Base-by-base conservation (phyloP, 2,329 filamentous ascomycete genomes). In the Aspergillus sergii region DNA sequence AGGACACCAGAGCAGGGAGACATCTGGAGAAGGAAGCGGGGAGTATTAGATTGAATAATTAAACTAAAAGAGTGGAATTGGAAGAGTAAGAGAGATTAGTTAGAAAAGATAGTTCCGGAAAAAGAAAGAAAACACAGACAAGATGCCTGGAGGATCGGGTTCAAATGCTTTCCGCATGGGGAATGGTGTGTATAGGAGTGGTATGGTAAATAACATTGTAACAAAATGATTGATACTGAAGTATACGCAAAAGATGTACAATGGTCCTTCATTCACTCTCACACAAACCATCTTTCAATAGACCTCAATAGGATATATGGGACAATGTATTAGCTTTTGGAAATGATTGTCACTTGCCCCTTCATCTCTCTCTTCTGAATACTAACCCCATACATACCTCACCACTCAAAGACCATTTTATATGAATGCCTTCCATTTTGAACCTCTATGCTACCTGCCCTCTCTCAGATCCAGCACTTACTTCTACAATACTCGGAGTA, bases 1-100 rank as follows among this genome's bases (percentile, higher is more conserved):
- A 61, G 36, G 41, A 41, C 39, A 43, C 54, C 61, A 30, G 30
- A 51, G 4, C 32, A 12, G 50, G 48, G 26, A 58, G 58, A 57
- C 61, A 55, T 55, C 21, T 39, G 32, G 30, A 26, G 19, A 26
- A n/a, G 32, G 12, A 19, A 55, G 19, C 4, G 32, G 19, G 32
- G 45, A 48, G 12, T 48, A 41, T 19, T 41, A 41, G 19, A n/a
- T 8, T 28, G 26, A 28, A 28, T 28, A 28, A 28, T 41, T 9
- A 41, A 19, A 41, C 9, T 19, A n/a, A n/a, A 9, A 41, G 39
- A n/a, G 39, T n/a, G 36, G 16, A 41, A 41, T n/a, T 41, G 39
- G 39, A 41, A 41, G 39, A 48, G 12, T 14, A 23, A 48, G 45
- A 26, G 45, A 48, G 23, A 14, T 7, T 26, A 23, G 45, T 21